phyloP scores from a whole-genome alignment of 2,329 filamentous ascomycete genomes.

The Aspergillus caelatus region DNA sequence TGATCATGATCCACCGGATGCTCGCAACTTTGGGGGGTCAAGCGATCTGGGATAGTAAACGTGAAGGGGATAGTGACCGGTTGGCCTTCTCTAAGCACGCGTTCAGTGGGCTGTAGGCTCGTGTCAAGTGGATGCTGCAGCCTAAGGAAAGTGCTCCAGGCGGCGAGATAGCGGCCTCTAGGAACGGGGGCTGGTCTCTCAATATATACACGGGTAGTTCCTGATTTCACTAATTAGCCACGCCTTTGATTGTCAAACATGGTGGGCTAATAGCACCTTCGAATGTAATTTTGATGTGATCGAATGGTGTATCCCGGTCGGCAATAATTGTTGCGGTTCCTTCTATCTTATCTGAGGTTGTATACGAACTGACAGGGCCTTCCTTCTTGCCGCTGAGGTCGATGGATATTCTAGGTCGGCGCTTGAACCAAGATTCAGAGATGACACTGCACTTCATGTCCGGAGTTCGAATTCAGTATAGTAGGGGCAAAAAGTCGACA shows the following conservation, averaged over 20 bases:
- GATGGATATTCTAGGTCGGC: background rate
- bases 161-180: background rate
- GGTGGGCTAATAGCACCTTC: background rate
- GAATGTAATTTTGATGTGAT: background rate
- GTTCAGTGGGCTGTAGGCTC: background rate
- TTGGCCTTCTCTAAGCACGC: background rate
- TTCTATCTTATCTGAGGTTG: background rate
- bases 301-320: background rate
- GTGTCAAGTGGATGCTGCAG: background rate
- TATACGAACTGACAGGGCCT: background rate
- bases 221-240: background rate
- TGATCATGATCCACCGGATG: background rate
- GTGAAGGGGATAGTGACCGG: background rate
- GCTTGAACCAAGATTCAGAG: background rate
- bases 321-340: background rate
- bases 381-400: background rate
- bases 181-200: background rate
- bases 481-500: background rate
- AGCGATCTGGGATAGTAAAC: background rate
- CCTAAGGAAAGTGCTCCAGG: background rate
- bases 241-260: background rate
- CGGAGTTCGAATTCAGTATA: no score
- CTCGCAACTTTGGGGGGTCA: background rate
- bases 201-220: background rate
- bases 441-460: background rate